Conservation (phyloP, 2,329 filamentous ascomycete genomes). For the Gnomoniopsis sp. region DNA sequence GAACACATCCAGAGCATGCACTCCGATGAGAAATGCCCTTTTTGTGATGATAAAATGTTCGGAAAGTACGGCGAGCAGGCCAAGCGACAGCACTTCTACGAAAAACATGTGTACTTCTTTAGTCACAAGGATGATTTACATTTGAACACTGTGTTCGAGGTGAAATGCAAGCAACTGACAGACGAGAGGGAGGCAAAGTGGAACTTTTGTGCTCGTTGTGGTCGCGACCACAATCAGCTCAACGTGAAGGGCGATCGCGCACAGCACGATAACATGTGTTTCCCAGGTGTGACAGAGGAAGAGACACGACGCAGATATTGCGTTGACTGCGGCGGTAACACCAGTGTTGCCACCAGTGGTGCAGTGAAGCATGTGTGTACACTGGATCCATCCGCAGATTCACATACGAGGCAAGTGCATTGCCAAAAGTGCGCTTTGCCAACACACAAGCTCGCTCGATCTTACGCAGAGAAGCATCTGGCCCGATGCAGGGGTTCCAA, state of each 20-base stretch:
- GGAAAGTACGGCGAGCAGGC: conserved; percentile 26
- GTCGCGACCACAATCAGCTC: conserved; percentile 16
- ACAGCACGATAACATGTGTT: conserved; percentile 19
- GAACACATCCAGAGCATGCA: conserved; percentile 36
- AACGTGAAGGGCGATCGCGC: conserved; percentile 14
- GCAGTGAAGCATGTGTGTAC: neutral
- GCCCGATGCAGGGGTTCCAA: conserved; percentile 14
- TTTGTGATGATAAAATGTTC: conserved; percentile 32
- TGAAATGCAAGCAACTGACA: neutral
- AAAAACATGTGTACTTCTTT: conserved; percentile 25
- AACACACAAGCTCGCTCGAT: conserved; percentile 1
- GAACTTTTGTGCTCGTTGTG: conserved; percentile 20
- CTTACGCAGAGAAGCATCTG: conserved; percentile 12
- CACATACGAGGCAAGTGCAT: neutral
- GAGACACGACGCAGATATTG: neutral
- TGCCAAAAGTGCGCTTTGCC: conserved; percentile 12
- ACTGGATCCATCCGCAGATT: neutral
- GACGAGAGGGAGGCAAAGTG: conserved; percentile 14
- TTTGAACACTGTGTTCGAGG: neutral
- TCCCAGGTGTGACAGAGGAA: neutral
- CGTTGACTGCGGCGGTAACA: conserved; percentile 4
- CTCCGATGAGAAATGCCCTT: conserved; percentile 30
- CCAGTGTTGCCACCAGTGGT: too few relatives aligned
- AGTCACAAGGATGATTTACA: conserved; percentile 3
- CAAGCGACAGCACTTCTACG: conserved; percentile 26